Percentiles rank a stretch among this genome's conserved stretches.
phyloP scores from a whole-genome alignment of 2,329 filamentous ascomycete species.

The Microcera coccophila region DNA sequence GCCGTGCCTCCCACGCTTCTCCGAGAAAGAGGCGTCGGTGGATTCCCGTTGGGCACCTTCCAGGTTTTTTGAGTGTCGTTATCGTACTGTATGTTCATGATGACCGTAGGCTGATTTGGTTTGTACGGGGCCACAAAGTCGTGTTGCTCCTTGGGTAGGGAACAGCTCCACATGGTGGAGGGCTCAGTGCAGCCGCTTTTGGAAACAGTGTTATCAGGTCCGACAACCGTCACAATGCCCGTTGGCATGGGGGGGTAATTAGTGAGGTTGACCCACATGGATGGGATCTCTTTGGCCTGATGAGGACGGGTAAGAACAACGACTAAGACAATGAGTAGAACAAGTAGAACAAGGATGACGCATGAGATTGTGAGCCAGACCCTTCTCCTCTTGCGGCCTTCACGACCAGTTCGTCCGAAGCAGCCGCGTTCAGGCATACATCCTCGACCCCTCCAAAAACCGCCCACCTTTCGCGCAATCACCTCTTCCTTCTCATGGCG shows the following conservation, averaged over 20 bases:
- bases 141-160: constrained; percentile 74
- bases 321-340: constrained; percentile 55
- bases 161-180: constrained; percentile 79
- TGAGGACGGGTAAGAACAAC: constrained; percentile 46
- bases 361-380: constrained; percentile 53
- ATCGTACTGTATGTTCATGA: constrained; percentile 74
- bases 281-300: constrained; percentile 29
- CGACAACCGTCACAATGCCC: constrained; percentile 73
- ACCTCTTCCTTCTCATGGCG: constrained; percentile 65
- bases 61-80: constrained; percentile 51
- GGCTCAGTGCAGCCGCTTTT: constrained; percentile 68
- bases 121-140: constrained; percentile 58
- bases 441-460: constrained; percentile 62
- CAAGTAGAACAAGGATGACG: constrained; percentile 51
- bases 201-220: constrained; percentile 62
- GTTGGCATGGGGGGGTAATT: constrained; percentile 83
- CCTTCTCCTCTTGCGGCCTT: constrained; percentile 60
- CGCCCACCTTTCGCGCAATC: constrained; percentile 52
- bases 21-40: constrained; percentile 26
- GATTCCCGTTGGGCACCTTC: constrained; percentile 42
- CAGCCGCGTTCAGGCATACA: constrained; percentile 62
- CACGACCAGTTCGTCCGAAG: constrained; percentile 59
- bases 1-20: constrained; percentile 24
- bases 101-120: constrained; percentile 70
- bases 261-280: constrained; percentile 77